Conservation (phyloP, 2,329 filamentous ascomycete species). For the Colletotrichum sp. region DNA sequence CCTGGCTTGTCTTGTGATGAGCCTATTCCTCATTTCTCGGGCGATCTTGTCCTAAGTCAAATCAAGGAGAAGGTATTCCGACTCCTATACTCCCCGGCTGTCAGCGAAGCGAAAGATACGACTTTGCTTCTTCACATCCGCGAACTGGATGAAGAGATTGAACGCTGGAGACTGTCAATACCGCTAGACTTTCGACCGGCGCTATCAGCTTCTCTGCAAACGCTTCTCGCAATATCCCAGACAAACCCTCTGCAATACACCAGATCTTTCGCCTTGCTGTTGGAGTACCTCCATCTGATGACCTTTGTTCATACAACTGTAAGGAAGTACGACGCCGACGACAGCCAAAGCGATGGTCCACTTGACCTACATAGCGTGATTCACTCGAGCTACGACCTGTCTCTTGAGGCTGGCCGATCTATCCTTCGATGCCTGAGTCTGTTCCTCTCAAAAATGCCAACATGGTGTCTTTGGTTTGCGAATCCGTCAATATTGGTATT, state of each 20-base stretch:
- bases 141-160: conserved; percentile 34
- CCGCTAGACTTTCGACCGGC: conserved; percentile 10
- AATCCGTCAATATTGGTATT: too few relatives aligned
- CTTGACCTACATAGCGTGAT: conserved; percentile 25
- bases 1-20: too few relatives aligned
- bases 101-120: background rate
- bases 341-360: background rate
- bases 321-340: conserved; percentile 20
- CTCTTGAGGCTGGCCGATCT: conserved; percentile 26
- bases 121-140: conserved; percentile 27
- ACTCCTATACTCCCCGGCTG: background rate
- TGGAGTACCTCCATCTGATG: conserved; percentile 25
- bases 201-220: background rate
- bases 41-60: background rate
- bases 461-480: background rate
- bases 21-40: background rate
- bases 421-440: background rate
- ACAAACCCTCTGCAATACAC: background rate
- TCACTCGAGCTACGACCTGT: conserved; percentile 27
- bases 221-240: background rate
- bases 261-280: conserved; percentile 10
- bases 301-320: conserved; percentile 24
- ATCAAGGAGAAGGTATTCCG: background rate
- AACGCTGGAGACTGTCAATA: conserved; percentile 34
- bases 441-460: background rate